Base-by-base conservation (phyloP, 176 grass and related monocot species). In the Puya raimondii region DNA sequence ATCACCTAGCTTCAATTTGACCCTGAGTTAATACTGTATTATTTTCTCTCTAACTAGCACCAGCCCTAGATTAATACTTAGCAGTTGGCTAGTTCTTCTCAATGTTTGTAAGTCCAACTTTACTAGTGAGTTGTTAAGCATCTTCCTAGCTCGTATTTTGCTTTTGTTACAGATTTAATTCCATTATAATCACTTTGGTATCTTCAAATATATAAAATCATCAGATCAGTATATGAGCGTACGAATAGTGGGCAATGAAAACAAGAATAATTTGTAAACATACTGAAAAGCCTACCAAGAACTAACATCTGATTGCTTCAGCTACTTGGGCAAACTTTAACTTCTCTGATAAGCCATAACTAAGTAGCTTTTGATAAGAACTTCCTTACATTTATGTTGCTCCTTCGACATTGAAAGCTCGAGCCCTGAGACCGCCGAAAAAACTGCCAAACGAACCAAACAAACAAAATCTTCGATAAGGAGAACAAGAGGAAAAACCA, bases 341-440 rank as follows among this genome's bases (percentile, higher is more conserved):
- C 33, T 42, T 42, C 33, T 42, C 33, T 42, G 33, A 42, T 42
- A 42, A 42, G 33, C 33, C 33, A 42, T 42, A 42, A 42, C 33
- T 42, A 42, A 42, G 33, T 42, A 42, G 15, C 15, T 58, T 18
- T 20, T 58, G 54, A 4, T 58, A 58, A 14, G 3, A 56, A 58
- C 18, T 58, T 78, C 57, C 89, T 90, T 88, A 99, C 94, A 99
- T 80, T 99, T 99, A 77, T 99, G 94, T 3, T 99, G 94, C n/a
- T 90, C 84, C 69, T 87, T 99, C 3, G 88, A 74, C 89, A 88
- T 85, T 23, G 89, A 99, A 75, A 99, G 78, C 73, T 99, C 94
- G 23, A 99, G 72, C 26, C 94, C 94, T 22, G 94, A 99, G 50
- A 99, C 89, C 25, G 94, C 94, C 20, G 94, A 99, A 83, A 99